These are phyloP conservation scores for Ophiostoma fasciatum DNA, from an alignment of 2,329 filamentous ascomycete genomes.

Conservation along the genomic window DNA sequence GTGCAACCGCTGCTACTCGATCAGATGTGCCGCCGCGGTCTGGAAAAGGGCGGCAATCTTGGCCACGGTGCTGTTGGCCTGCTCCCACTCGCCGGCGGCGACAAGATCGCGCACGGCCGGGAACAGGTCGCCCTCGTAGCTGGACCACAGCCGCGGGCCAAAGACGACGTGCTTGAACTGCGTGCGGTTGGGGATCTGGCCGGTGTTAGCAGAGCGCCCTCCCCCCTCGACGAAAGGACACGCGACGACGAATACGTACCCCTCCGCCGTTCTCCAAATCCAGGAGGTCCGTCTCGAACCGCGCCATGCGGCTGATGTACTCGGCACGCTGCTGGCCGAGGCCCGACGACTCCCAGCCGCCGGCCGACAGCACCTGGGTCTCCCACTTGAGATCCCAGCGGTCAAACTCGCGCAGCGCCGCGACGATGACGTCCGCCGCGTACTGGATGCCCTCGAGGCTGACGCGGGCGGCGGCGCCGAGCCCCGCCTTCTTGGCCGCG, in stretches of 20 bases:
- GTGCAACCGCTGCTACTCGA: too few relatives aligned
- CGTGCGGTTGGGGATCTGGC: slow-evolving; percentile 63
- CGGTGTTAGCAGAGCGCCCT: not conserved
- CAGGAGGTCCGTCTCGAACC: slow-evolving; percentile 70
- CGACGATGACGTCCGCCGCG: slow-evolving; percentile 46
- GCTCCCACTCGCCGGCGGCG: slow-evolving; percentile 52
- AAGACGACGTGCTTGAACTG: slow-evolving; percentile 93
- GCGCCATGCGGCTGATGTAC: slow-evolving; percentile 66
- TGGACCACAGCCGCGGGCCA: slow-evolving; percentile 66
- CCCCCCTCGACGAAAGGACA: not conserved
- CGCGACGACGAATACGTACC: slow-evolving; percentile 38
- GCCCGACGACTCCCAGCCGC: slow-evolving; percentile 60
- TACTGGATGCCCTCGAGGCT: slow-evolving; percentile 45
- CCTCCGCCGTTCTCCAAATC: slow-evolving; percentile 60
- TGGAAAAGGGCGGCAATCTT: slow-evolving; percentile 56
- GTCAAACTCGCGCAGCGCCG: slow-evolving; percentile 49
- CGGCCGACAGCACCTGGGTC: slow-evolving; percentile 50
- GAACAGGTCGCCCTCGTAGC: slow-evolving; percentile 53
- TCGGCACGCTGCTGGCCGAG: slow-evolving; percentile 52
- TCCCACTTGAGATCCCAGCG: slow-evolving; percentile 70
- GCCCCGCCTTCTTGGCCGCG: slow-evolving; percentile 28
- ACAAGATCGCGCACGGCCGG: slow-evolving; percentile 77
- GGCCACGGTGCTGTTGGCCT: slow-evolving; percentile 52
- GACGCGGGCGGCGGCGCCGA: slow-evolving; percentile 22
- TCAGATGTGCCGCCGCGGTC: slow-evolving; percentile 32